Evolutionary conservation across 208 protist species (phyloP), one percentile per base, ranked within the genome.

Genomic region (Porcisia hertigi): DNA sequence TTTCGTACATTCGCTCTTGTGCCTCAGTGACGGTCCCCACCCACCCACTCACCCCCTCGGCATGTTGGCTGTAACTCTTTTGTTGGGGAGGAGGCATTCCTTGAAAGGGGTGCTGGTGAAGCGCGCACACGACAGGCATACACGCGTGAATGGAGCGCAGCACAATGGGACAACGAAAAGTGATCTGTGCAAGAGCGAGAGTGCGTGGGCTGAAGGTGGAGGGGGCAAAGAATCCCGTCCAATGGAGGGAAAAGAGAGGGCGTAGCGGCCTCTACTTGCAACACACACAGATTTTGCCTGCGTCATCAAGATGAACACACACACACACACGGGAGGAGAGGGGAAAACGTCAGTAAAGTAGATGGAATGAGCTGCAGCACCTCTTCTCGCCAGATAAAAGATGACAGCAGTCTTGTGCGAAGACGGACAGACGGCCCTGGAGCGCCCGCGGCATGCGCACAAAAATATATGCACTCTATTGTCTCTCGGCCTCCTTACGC

Each of bases 271-370:
- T 5, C 23, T 52, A n/a, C 63, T 30, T 9, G 23, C 1, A 14
- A 8, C 49, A 58, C 20, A 54, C 39, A 70, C 23, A 23, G 12
- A 23, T n/a, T 12, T 39, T 2, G 20, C 16, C 58, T 74, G 49
- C 20, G 34, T 20, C 34, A 53, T 23, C 69, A 36, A 45, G 30
- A 73, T 75, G 30, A 45, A 69, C 57, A 34, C n/a, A 64, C 41
- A 69, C 1, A 41, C 64, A 52, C 8, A 16, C 64, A 70, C 49
- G 47, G 47, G 0, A 52, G 8, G 11, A 52, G 11, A 52, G 11
- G 3, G 41, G 16, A 18, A n/a, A 14, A 20, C 16, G 16, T 30
- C 59, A 23, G 59, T 18, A 8, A 82, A 36, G 58, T 11, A 47
- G 34, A 65, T 9, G 59, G 41, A 0, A 23, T 18, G 36, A 12